Percentiles rank a stretch among this genome's conserved stretches.
phyloP scores from a whole-genome alignment of 345 rosid species.

The Linum usitatissimum region DNA sequence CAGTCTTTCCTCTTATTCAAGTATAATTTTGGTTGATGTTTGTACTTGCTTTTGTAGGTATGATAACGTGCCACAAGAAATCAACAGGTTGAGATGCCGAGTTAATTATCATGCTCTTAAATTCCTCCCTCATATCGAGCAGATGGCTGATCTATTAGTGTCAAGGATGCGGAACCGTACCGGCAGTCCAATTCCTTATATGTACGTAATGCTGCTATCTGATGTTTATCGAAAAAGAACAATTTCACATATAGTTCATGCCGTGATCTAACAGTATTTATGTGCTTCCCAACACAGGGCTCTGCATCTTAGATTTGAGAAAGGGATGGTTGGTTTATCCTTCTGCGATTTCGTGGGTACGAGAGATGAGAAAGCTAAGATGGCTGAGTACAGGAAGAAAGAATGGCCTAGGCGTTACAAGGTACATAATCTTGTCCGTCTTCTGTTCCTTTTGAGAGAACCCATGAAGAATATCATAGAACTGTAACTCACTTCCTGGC shows the following conservation, averaged over 20 bases:
- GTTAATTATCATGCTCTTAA: conserved; percentile 98
- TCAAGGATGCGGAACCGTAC: conserved; percentile 96
- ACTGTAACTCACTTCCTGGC: conserved; percentile 13
- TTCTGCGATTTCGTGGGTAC: conserved; percentile 98
- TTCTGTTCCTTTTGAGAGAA: conserved; percentile 9
- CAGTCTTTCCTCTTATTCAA: conserved; percentile 3
- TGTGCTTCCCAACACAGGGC: conserved; percentile 52
- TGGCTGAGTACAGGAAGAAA: conserved; percentile 90
- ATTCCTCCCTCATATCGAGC: conserved; percentile 84
- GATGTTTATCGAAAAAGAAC: conserved; percentile 12
- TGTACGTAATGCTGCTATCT: conserved; percentile 39
- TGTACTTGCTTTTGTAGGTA: conserved; percentile 41
- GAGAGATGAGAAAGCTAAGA: conserved; percentile 88
- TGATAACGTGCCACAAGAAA: conserved; percentile 93
- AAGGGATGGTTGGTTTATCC: conserved; percentile 98
- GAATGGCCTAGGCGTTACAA: conserved; percentile 99
- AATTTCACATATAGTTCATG: background rate
- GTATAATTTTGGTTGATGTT: conserved; percentile 9
- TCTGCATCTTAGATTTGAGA: conserved; percentile 98
- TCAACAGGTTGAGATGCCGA: conserved; percentile 96
- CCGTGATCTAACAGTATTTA: conserved; percentile 6
- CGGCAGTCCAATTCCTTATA: conserved; percentile 70
- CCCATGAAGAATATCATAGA: conserved; percentile 1
- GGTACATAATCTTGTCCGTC: conserved; percentile 29
- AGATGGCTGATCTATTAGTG: conserved; percentile 82